Evolutionary conservation across 2,329 filamentous ascomycete genomes (phyloP).

Genomic region (Diaporthe batatas): DNA sequence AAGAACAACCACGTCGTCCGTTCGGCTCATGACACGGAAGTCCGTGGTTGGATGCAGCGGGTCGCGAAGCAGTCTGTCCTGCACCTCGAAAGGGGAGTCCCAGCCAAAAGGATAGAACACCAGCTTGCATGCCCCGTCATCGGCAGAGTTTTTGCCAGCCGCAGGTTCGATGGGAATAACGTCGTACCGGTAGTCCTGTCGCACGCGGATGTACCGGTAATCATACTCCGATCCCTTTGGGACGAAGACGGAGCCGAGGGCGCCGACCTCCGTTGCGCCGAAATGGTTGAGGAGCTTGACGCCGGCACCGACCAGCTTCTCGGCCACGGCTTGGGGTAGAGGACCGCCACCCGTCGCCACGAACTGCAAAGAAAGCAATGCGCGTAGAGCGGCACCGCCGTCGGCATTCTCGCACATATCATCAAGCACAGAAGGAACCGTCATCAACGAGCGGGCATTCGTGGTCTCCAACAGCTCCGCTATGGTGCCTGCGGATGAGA

Average conservation of each 20-base stretch:
- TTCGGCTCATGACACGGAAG: slow-evolving; percentile 3
- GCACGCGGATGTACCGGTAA: background rate
- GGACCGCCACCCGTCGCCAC: slow-evolving; percentile 6
- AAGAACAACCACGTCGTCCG: slow-evolving; percentile 11
- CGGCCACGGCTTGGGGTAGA: background rate
- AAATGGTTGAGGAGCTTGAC: slow-evolving; percentile 9
- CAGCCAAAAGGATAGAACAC: background rate
- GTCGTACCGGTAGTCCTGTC: background rate
- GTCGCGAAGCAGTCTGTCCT: background rate
- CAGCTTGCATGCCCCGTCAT: background rate
- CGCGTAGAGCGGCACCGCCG: background rate
- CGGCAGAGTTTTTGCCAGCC: too few relatives aligned
- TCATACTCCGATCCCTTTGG: background rate
- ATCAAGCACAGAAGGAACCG: slow-evolving; percentile 1
- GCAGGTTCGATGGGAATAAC: background rate
- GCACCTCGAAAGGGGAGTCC: background rate
- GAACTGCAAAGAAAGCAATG: background rate
- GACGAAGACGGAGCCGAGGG: background rate
- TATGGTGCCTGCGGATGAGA: background rate
- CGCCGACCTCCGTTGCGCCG: background rate
- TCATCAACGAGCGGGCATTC: background rate
- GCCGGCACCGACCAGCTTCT: background rate
- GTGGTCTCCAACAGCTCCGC: background rate
- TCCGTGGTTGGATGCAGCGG: background rate
- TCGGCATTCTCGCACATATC: slow-evolving; percentile 13